Evolutionary conservation across 2,329 filamentous ascomycete genomes (phyloP), one percentile per base, ranked within the genome.

Genomic region (Aspergillus felis): DNA sequence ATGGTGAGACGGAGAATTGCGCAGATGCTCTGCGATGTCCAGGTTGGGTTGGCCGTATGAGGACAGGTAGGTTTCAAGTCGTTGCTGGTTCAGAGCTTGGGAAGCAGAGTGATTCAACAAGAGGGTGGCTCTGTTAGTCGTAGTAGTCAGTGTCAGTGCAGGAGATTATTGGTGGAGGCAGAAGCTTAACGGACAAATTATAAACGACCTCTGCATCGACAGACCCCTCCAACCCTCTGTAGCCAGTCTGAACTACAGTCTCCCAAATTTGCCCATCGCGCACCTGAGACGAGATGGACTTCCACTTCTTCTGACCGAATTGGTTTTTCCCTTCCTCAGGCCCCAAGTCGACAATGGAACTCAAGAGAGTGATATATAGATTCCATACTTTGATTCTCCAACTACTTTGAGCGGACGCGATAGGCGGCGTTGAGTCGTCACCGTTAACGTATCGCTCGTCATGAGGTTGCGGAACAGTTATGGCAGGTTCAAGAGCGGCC

Each of bases 301-400:
- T 88, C 90, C 92, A 99, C 71, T 91, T 87, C 68, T 90, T 86
- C 53, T 86, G 87, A 3, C 94, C 94, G 77, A 97, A 96, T 12
- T 88, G 84, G 53, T 88, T 85, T 78, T 94, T 96, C 51, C 93
- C 94, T 74, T 97, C 92, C 64, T 96, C 91, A 1, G 90, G 82
- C 56, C 92, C 91, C 70, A 97, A 81, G 69, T 97, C 93, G 38
- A 96, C 81, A 62, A 97, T 89, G 42, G 91, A 89, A 77, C 97
- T 96, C 61, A 97, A 81, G 52, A 97, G 88, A 20, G 92, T 96
- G 63, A 97, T 83, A 73, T 97, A 99, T 68, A 99, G 82, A 74
- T 92, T 96, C 94, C 94, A 99, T 62, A 97, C 89, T 76, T 97
- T 99, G 74, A 96, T 89, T 63, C 92, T 83, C 57, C 91, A 94